Evolutionary conservation across 257 asterid genomes (phyloP), one percentile per base, ranked within the genome.

Genomic region (Solanum pimpinellifolium): DNA sequence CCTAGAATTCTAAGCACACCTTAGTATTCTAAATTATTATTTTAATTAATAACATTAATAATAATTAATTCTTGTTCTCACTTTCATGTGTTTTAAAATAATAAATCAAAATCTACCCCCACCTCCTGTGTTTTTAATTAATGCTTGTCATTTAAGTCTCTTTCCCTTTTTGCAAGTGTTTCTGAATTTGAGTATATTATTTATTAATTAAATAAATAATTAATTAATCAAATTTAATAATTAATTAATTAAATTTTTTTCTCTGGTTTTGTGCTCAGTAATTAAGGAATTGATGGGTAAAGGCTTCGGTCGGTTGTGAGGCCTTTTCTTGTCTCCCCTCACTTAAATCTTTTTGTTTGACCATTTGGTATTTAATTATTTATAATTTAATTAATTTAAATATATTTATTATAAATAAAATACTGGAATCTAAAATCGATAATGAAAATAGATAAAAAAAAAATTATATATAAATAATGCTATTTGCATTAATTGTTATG

Each of bases 221-320:
- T 65, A 65, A 65, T 31, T 69, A 69, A 21, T 33, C 35, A 33
- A 33, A 33, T 33, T 74, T 74, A 41, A 44, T 77, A 14, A 44
- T 25, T 42, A n/a, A 5, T 27, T 42, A 46, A 60, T 73, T 56
- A 25, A 73, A 11, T 35, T 12, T 74, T 0, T 47, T 81, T 52
- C 74, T 47, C 59, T 73, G 29, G 20, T 56, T 25, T 70, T 33
- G 84, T 60, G 72, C 76, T 86, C 44, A 3, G 27, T 74, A 6
- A 75, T 60, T 74, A 35, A 56, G 62, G 75, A 18, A 20, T 47
- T 35, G 73, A 33, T 33, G 73, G 88, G 85, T 75, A 23, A 86
- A 74, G 37, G 56, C 77, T 52, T 86, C 65, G 88, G 88, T 86
- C 86, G 88, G 88, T 75, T 75, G 69, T 75, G 75, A 75, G 65